Base-by-base conservation (phyloP, 2,329 filamentous ascomycete species). In the Lecanicillium sp. region DNA sequence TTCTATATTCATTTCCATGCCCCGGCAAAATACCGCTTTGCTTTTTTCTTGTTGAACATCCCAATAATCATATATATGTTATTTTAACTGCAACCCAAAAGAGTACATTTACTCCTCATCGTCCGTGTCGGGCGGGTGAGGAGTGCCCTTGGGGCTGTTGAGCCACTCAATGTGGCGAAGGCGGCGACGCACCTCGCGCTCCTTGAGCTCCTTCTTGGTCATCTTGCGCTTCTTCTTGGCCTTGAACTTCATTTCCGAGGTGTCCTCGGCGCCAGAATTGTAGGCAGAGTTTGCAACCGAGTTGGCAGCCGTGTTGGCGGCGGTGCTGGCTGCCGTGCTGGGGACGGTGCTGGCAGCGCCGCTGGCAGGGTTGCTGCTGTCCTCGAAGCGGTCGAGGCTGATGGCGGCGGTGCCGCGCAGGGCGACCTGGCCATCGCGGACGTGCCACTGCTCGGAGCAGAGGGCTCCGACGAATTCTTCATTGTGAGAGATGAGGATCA, bases 401-500 rank as follows among this genome's bases (percentile, higher is more conserved):
- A 94, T 75, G 50, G 87, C 83, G 2, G 84, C 71, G 63, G 83
- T 81, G 58, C 88, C 89, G 64, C 89, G 89, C 69, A 90, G 84
- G 2, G 88, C 86, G 52, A 98, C 84, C 42, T 86, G 84, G 2
- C 93, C 93, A 59, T 91, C 88, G 48, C 81, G 84, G 55, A 98
- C 88, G 68, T 94, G 87, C 87, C 93, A 95, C 70, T 97, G 90
- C 73, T 98, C 94, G 4, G 87, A 87, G 70, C 93, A 93, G 10
- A 98, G 82, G 3, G 91, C 91, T 51, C 91, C 90, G 44, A 98
- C 90, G 61, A 98, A 98, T 68, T 98, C 93, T 64, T 97, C 90
- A 79, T 98, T 97, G 73, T 98, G 93, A 53, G 90, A 96, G 69
- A 98, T 98, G 84, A 98, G 95, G 55, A 98, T 90, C 2, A 98